Conservation (phyloP, 148 eudicot genomes). For the Tetragonia tetragonoides region DNA sequence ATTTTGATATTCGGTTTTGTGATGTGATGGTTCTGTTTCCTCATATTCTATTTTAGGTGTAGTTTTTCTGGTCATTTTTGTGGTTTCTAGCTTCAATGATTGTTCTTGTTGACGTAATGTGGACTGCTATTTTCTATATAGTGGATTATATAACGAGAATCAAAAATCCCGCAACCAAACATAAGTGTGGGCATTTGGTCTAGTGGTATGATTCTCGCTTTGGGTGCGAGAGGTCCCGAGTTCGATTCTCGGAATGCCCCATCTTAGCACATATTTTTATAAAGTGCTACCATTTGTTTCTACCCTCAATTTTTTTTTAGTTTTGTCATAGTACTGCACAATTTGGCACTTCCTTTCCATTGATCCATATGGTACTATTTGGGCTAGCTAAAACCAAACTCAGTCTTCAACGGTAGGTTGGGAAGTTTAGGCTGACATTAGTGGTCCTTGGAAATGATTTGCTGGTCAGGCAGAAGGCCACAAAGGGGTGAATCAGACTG, state of each 20-base stretch:
- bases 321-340: background rate
- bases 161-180: background rate
- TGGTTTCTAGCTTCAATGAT: background rate
- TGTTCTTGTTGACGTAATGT: background rate
- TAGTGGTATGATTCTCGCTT: conserved; percentile 43
- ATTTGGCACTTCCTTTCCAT: conserved; percentile 4
- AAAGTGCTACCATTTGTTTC: background rate
- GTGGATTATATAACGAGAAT: background rate
- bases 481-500: background rate
- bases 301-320: background rate
- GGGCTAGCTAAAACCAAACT: conserved; percentile 5
- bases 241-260: conserved; percentile 45
- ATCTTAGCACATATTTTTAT: background rate
- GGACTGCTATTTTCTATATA: background rate
- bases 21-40: background rate
- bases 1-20: background rate
- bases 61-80: background rate
- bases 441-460: background rate
- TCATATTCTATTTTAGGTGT: background rate
- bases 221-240: conserved; percentile 46
- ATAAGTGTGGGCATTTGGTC: conserved; percentile 34
- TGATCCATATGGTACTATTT: background rate
- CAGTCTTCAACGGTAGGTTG: too few species aligned
- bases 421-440: background rate
- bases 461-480: background rate